Conservation (phyloP, 768 basidiomycete genomes). For the Leccinum variicolor region DNA sequence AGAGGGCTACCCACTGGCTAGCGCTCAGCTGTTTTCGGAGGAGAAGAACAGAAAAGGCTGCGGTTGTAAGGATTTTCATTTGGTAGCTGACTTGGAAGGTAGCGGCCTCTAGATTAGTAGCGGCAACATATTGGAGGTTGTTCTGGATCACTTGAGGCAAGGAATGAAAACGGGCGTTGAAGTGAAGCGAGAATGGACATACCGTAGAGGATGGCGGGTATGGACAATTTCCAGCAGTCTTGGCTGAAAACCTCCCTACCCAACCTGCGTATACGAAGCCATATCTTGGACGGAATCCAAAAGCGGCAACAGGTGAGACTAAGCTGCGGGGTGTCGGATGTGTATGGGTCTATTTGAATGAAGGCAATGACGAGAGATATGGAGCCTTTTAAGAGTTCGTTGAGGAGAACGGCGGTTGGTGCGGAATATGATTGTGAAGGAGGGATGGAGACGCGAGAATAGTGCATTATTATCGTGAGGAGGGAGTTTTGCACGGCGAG, state of each 20-base stretch:
- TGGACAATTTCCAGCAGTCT: conserved; percentile 97
- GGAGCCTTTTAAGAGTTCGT: conserved; percentile 87
- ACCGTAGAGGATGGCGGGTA: conserved; percentile 94
- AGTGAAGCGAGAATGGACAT: conserved; percentile 12
- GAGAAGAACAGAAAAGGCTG: conserved; percentile 80
- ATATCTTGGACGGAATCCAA: conserved; percentile 35
- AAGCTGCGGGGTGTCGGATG: conserved; percentile 29
- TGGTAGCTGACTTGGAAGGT: conserved; percentile 97
- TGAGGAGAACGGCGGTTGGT: conserved; percentile 91
- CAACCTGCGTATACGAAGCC: conserved; percentile 53
- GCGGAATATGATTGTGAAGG: conserved; percentile 82
- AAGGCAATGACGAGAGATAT: conserved; percentile 90
- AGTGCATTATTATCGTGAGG: conserved; percentile 93
- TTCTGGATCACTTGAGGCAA: conserved; percentile 73
- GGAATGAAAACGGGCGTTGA: conserved; percentile 6
- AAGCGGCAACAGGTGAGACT: conserved; percentile 31
- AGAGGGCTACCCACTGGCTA: conserved; percentile 80
- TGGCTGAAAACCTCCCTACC: conserved; percentile 73
- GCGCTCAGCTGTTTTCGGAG: conserved; percentile 71
- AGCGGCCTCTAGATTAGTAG: conserved; percentile 89
- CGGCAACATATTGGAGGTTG: conserved; percentile 93
- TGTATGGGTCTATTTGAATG: conserved; percentile 47
- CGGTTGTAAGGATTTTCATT: conserved; percentile 96
- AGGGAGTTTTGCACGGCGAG: conserved; percentile 90
- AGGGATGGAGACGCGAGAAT: conserved; percentile 81